Evolutionary conservation across 1,139 yeast genomes (phyloP).

Genomic region (Oligophagozyma castellii): DNA sequence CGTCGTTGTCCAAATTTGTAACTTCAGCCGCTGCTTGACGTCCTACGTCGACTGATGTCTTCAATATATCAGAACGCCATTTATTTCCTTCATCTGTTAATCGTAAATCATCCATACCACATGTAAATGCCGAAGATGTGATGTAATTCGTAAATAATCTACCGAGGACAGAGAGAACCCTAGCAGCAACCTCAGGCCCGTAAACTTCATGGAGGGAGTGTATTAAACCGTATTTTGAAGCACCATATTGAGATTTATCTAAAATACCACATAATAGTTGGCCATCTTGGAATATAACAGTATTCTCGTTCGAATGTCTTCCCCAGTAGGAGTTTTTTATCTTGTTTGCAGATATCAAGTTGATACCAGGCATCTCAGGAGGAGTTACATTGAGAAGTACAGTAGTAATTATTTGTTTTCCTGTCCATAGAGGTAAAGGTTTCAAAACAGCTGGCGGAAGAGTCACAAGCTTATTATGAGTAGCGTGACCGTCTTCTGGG

Average conservation of each 20-base stretch:
- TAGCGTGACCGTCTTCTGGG: conserved; percentile 97
- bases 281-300: conserved; percentile 77
- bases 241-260: conserved; percentile 98
- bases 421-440: conserved; percentile 95
- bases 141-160: conserved; percentile 89
- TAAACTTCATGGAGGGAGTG: conserved; percentile 94
- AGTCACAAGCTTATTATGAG: conserved; percentile 55
- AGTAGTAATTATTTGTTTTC: conserved; percentile 93
- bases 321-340: conserved; percentile 96
- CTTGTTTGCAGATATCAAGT: conserved; percentile 71
- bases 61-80: conserved; percentile 75
- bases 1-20: conserved; percentile 54
- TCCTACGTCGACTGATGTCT: conserved; percentile 69
- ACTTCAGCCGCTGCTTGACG: conserved; percentile 90
- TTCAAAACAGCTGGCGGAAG: conserved; percentile 82
- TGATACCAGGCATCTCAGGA: conserved; percentile 76
- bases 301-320: conserved; percentile 64
- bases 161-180: conserved; percentile 79
- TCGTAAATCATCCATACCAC: conserved; percentile 99
- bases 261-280: conserved; percentile 81
- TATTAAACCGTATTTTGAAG: conserved; percentile 91
- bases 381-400: conserved; percentile 80
- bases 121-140: conserved; percentile 86
- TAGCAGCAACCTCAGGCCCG: conserved; percentile 85
- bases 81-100: conserved; percentile 81